These are phyloP conservation scores for Kregervanrija fluxuum DNA, from an alignment of 805 yeast species.

Conservation along the genomic window DNA sequence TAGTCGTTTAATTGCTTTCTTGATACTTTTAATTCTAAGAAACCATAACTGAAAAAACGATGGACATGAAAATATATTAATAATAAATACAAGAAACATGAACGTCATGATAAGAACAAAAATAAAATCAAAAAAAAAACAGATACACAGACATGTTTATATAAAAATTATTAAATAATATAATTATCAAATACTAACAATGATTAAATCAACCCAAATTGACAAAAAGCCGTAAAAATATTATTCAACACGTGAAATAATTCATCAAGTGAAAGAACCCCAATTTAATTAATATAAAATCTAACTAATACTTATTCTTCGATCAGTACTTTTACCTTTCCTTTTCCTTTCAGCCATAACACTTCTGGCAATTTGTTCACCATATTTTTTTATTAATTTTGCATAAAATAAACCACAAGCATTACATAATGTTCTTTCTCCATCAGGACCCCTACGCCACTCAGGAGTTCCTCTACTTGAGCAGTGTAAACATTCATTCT, in stretches of 20 bases:
- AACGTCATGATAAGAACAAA: no score
- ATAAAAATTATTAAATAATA: background rate
- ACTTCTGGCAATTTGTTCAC: conserved; percentile 43
- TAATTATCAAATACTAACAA: no score
- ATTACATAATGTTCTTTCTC: conserved; percentile 69
- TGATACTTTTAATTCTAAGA: no score
- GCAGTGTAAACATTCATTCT: conserved; percentile 31
- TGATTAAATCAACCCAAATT: no score
- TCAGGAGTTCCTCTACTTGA: conserved; percentile 63
- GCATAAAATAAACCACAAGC: conserved; percentile 78
- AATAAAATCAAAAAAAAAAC: background rate
- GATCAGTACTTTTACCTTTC: conserved; percentile 21
- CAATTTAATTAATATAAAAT: background rate
- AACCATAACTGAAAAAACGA: no score
- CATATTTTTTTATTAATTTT: conserved; percentile 53
- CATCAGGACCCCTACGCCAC: conserved; percentile 80
- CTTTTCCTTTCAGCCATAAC: conserved; percentile 28
- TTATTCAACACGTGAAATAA: no score
- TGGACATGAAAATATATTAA: no score
- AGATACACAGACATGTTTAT: background rate
- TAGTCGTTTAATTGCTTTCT: no score
- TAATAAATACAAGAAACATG: no score
- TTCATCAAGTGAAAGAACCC: background rate
- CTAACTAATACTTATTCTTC: conserved; percentile 21
- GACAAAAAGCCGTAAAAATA: no score